phyloP scores from a whole-genome alignment of 106 monocot species.

The Ottelia alismoides region DNA sequence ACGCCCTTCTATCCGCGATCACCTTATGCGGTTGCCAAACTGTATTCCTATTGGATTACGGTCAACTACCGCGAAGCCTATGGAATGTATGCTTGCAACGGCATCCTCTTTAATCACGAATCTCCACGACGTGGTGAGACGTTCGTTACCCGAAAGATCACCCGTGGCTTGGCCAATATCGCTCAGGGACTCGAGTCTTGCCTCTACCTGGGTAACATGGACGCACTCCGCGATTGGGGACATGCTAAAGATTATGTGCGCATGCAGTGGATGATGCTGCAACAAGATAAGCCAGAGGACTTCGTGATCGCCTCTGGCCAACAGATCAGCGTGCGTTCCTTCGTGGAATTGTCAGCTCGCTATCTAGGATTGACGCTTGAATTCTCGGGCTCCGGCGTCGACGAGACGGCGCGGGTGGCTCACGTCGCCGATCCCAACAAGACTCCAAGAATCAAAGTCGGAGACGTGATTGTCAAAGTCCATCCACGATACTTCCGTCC shows the following conservation, averaged over 20 bases:
- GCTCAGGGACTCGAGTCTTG: conserved; percentile 54
- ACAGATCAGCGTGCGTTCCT: conserved; percentile 72
- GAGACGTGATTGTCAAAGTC: no score
- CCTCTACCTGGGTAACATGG: conserved; percentile 65
- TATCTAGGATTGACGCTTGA: no score
- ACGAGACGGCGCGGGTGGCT: conserved; percentile 85
- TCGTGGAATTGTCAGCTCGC: conserved; percentile 49
- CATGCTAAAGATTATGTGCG: conserved; percentile 82
- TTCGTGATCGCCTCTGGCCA: conserved; percentile 81
- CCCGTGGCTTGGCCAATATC: conserved; percentile 72
- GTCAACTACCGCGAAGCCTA: conserved; percentile 92
- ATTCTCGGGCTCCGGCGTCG: no score
- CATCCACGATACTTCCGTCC: conserved; percentile 76
- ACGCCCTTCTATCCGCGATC: conserved; percentile 75
- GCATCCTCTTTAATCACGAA: no score
- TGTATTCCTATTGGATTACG: conserved; percentile 78
- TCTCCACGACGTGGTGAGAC: conserved; percentile 77
- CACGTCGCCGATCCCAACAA: no score
- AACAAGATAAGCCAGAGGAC: conserved; percentile 64
- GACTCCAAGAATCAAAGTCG: no score
- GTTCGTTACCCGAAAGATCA: conserved; percentile 89
- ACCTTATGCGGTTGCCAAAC: conserved; percentile 81
- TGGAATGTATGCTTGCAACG: conserved; percentile 75
- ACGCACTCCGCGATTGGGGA: conserved; percentile 73
- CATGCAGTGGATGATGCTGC: conserved; percentile 92